Conservation (phyloP, 768 basidiomycete genomes). For the Dioszegia aurantiaca region DNA sequence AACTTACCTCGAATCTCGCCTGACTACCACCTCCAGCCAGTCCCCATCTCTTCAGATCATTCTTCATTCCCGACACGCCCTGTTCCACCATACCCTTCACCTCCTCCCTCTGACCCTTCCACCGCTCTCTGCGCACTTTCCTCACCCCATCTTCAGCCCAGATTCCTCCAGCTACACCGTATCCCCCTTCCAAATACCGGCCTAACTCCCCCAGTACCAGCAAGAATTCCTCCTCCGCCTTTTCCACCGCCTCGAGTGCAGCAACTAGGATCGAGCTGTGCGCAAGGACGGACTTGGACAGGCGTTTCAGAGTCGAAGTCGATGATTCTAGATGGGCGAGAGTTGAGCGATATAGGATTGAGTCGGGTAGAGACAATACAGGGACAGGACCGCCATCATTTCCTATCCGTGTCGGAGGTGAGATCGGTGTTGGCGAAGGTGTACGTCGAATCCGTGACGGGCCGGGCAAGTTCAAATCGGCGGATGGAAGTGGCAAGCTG, state of each 20-base stretch:
- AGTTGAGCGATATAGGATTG: conserved; percentile 36
- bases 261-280: conserved; percentile 11
- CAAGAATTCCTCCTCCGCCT: conserved; percentile 42
- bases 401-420: conserved; percentile 5
- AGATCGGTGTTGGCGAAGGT: conserved; percentile 5
- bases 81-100: conserved; percentile 36
- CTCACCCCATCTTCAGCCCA: conserved; percentile 37
- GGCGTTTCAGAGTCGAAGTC: conserved; percentile 31
- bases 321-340: conserved; percentile 38
- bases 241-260: conserved; percentile 35
- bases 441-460: background rate
- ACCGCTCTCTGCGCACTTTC: conserved; percentile 30
- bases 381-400: conserved; percentile 21
- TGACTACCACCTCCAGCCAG: conserved; percentile 39
- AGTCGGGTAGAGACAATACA: conserved; percentile 34
- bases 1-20: conserved; percentile 40
- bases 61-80: conserved; percentile 28
- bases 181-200: conserved; percentile 37
- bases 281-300: conserved; percentile 15
- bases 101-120: conserved; percentile 37
- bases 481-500: background rate
- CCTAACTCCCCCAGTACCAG: conserved; percentile 34
- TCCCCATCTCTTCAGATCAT: conserved; percentile 40
- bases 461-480: background rate
- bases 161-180: conserved; percentile 23